phyloP scores from a whole-genome alignment of 495 filamentous ascomycete species.

The Rostrohypoxylon terebratum region DNA sequence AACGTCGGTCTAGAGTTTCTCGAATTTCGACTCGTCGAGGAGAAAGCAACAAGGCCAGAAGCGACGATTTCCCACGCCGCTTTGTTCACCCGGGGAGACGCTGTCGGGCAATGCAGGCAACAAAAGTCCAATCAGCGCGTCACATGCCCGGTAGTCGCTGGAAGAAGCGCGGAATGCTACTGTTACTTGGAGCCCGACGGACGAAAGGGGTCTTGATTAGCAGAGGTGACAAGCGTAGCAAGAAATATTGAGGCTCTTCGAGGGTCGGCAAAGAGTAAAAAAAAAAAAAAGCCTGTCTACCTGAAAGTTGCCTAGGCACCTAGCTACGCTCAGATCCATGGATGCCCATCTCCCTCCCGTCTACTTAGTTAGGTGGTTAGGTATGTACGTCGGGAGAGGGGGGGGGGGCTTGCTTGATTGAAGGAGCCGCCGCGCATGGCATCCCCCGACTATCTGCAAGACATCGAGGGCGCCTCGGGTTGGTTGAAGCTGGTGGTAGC shows the following conservation, averaged over 20 bases:
- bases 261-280: background rate
- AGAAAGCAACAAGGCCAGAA: background rate
- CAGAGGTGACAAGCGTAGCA: constrained; percentile 1
- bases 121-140: constrained; percentile 1
- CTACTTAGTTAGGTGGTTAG: background rate
- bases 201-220: constrained; percentile 11
- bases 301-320: constrained; percentile 7
- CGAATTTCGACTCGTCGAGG: constrained; percentile 10
- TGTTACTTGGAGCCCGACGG: constrained; percentile 14
- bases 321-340: background rate
- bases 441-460: constrained; percentile 37
- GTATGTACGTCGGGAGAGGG: constrained; percentile 17
- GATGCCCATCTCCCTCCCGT: background rate
- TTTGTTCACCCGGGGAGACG: background rate
- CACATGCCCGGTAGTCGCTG: background rate
- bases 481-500: constrained; percentile 26
- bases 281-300: background rate
- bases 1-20: constrained; percentile 11
- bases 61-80: background rate
- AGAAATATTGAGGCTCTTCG: constrained; percentile 8
- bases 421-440: constrained; percentile 37
- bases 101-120: background rate
- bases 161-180: constrained; percentile 2
- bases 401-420: constrained; percentile 19
- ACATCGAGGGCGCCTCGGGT: constrained; percentile 35